Base-by-base conservation (phyloP, 345 rosid species). In the Eucalyptus leucophloia region DNA sequence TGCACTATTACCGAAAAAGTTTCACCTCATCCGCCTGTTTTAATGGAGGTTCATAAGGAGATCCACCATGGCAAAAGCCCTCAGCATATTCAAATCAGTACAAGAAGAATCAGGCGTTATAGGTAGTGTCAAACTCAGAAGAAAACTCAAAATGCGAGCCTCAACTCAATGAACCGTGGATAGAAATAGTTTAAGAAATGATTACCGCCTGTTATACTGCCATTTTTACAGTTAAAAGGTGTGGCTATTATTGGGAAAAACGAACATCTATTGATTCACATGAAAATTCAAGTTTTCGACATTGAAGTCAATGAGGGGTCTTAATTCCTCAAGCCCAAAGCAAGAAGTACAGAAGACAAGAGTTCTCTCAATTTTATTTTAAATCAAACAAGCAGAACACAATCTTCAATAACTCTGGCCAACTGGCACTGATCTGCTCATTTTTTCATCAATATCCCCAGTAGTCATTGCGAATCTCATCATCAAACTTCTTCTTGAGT, bases 401-500 rank as follows among this genome's bases (percentile, higher is more conserved):
- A 28, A 51, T 37, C 65, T 88, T 72, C 45, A 40, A 51, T 50
- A 53, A 60, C 40, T 51, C 30, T 49, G 88, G 69, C 88, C 88
- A 51, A 54, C n/a, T 37, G 89, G 82, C 40, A 67, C 26, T 88
- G 82, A 37, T 45, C 40, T 21, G 50, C 60, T 77, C 83, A 91
- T 67, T 90, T 88, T 80, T 77, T 58, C 87, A 86, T 94, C 93
- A 96, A 91, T 96, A 97, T 85, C 99, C 99, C 98, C 98, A 98
- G 90, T 96, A 62, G 92, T 97, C 99, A 23, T 97, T 97, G 88
- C 99, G 96, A 93, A 98, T 98, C 92, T 97, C 99, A 44, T 98
- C 99, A 90, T 98, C 99, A 40, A 97, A 96, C 93, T 97, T 95
- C 98, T 98, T 93, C 91, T 96, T 98, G 87, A 98, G 94, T 90